Conservation (phyloP, 176 grass and related monocot species). For the Bolboschoenus planiculmis region DNA sequence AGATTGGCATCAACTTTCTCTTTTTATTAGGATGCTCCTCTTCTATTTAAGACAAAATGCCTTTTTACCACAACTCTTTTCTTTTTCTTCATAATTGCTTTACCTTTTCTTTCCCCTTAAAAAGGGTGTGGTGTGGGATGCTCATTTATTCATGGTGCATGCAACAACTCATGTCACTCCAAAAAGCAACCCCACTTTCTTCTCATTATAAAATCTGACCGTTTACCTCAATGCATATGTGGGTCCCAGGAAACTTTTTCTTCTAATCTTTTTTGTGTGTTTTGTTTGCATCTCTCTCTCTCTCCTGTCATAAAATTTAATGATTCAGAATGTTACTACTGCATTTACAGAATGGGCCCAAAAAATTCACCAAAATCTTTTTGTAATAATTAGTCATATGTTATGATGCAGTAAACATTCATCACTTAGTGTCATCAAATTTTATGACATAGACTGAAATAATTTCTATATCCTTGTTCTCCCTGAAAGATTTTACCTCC, state of each 20-base stretch:
- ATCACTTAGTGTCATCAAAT: background rate
- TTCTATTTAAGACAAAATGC: constrained; percentile 54
- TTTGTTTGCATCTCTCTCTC: background rate
- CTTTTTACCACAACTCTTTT: constrained; percentile 38
- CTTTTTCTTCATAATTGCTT: constrained; percentile 73
- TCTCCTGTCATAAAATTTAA: background rate
- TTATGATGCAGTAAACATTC: background rate
- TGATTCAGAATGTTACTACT: background rate
- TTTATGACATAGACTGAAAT: background rate
- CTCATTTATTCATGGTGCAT: constrained; percentile 53
- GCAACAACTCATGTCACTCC: constrained; percentile 31
- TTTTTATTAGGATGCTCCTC: constrained; percentile 7
- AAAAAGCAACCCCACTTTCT: constrained; percentile 50
- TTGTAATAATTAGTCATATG: background rate
- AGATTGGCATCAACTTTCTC: constrained; percentile 61
- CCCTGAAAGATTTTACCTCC: too few species aligned
- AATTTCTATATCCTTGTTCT: background rate
- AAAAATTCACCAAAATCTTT: background rate
- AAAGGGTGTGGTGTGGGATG: constrained; percentile 33
- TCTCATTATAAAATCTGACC: background rate
- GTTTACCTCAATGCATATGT: background rate
- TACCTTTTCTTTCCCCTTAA: constrained; percentile 56
- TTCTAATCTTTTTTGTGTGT: background rate
- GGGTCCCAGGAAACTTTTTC: background rate
- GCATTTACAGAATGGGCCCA: background rate